Base-by-base conservation (phyloP, 495 filamentous ascomycete genomes). In the Xylaria flabelliformis region DNA sequence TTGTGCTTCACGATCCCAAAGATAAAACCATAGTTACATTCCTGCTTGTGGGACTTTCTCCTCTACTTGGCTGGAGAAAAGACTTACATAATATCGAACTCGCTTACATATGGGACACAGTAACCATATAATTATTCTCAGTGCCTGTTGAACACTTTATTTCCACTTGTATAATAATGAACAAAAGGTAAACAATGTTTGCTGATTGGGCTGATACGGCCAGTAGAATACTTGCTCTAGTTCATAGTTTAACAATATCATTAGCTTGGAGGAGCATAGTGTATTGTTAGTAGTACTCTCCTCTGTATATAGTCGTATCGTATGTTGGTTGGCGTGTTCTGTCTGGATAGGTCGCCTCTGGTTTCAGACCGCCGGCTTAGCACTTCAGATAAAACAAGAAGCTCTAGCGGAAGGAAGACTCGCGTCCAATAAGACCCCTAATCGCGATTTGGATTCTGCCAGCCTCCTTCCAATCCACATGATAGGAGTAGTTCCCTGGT, bases 391-490 rank as follows among this genome's bases (percentile, higher is more conserved):
- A 42, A 42, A 44, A 50, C 50, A 41, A 41, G 32, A 56, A 55
- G 15, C 34, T 5, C 26, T 55, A 46, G n/a, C 21, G 32, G 4
- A 34, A 55, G 44, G 65, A 56, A 42, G 26, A 15, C 5, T 36
- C 3, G 2, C 42, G 21, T 36, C 48, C n/a, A 67, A 67, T 67
- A 34, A 13, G 24, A 21, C n/a, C 26, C 13, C 48, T 56, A 29
- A 0, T 55, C 29, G 24, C 10, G 55, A 69, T 69, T 69, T 48
- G 42, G n/a, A 26, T 69, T 61, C 67, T 42, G 8, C 67, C 44
- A 34, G 32, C 29, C 55, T 64, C 29, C 32, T 63, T 10, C 26
- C 19, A 64, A 36, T 32, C 29, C 42, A 50, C 13, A 5, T 41
- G 56, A 8, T 53, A 17, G 19, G 17, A 58, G 51, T 34, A 44